Conservation (phyloP, 106 monocot genomes). For the Gastrodia elata region DNA sequence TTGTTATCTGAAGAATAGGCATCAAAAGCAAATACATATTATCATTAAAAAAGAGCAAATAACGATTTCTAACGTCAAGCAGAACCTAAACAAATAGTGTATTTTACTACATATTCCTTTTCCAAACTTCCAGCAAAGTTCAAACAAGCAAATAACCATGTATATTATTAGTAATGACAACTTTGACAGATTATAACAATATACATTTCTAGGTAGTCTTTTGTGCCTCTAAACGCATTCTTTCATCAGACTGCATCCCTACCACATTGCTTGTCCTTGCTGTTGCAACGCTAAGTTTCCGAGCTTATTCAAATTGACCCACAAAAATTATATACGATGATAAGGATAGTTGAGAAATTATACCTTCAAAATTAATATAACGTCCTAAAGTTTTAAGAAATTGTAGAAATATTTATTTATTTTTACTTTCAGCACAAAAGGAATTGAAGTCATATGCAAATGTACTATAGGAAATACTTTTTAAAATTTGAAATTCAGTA, state of each 20-base stretch:
- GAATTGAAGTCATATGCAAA: no score
- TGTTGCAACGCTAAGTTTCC: not conserved
- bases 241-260: not conserved
- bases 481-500: no score
- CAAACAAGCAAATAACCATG: not conserved
- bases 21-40: not conserved
- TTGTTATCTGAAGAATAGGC: not conserved
- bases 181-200: not conserved
- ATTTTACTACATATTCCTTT: not conserved
- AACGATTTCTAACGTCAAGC: not conserved
- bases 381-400: no score
- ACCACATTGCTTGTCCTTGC: not conserved
- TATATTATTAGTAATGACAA: not conserved
- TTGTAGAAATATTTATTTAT: no score
- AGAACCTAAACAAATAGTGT: not conserved
- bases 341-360: no score
- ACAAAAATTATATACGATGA: not conserved
- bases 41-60: not conserved
- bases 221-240: not conserved
- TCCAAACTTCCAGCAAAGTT: not conserved
- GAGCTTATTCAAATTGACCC: not conserved
- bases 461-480: no score
- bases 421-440: no score
- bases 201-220: not conserved
- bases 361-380: no score